Base-by-base conservation (phyloP, 768 basidiomycete species). In the Lactifluus piperatus region DNA sequence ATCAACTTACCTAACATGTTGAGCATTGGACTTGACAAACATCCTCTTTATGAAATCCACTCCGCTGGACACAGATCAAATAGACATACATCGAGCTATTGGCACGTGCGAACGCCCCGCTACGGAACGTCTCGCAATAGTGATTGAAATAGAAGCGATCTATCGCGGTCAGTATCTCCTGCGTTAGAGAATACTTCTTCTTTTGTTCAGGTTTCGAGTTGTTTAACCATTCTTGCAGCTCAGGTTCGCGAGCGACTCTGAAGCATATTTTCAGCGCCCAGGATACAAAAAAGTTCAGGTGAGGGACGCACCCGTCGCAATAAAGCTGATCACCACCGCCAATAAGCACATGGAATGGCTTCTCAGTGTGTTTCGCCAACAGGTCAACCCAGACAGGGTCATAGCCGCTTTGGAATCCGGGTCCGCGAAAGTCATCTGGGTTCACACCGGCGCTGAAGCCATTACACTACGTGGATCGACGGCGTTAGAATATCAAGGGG, bases 271-370 rank as follows among this genome's bases (percentile, higher is more conserved):
- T 22, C 7, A 10, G 9, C 22, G 36, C 9, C 11, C 11, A 20
- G 56, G 41, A 16, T 22, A 50, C 30, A 16, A 22, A 30, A n/a
- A 13, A 41, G 39, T 22, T 37, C 32, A 14, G 26, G 41, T 14
- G 51, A n/a, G 20, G 18, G 26, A 67, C 83, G 45, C 65, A 86
- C 86, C 77, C 74, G 64, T 93, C 91, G 62, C 90, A 91, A 66
- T 93, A 97, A 18, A 97, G 76, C 69, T 95, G 94, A 70, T 95
- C 93, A 11, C 94, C 93, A 20, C 95, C 95, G 18, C 95, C 95
- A 6, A 97, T 85, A 36, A 98, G 77, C n/a, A 77, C 82, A 67
- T 99, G 95, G 69, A 93, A 93, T 0, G 95, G 94, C 57, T 76
- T 74, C 66, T 83, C 79, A 2, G 80, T 76, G 66, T 98, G 97